Evolutionary conservation across 2,329 filamentous ascomycete species (phyloP), one percentile per base, ranked within the genome.

Genomic region (Chrysosporium keratinophilum): DNA sequence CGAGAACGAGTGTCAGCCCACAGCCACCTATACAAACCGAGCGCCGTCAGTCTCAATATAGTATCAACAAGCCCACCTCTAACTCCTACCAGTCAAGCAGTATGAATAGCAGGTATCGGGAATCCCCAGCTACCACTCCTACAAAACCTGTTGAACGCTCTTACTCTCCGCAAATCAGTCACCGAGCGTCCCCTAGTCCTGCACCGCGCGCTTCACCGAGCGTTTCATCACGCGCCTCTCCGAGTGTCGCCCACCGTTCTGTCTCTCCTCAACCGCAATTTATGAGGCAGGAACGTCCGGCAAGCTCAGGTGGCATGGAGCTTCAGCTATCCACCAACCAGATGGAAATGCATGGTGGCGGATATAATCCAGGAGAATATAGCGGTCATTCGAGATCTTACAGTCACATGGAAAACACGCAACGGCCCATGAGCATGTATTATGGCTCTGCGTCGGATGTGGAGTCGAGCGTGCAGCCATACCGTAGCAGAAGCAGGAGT

Each of bases 401-500:
- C 77, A 54, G 49, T 28, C 49, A 49, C n/a, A 33, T 39, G 23
- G 9, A 78, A 80, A 75, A 77, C 75, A n/a, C 68, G 78, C 79
- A 82, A 61, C 70, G 70, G 23, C 71, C 72, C 4, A 67, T 68
- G 55, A 72, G 75, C n/a, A 75, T 69, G 47, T 76, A 77, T 59
- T 79, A 79, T 56, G 75, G 74, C n/a, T 46, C 53, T 11, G 45
- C 54, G 17, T 51, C 44, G 1, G 57, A 58, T 10, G 70, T 74
- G 42, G 52, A 57, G 35, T 63, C 67, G 52, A 61, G 70, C 71
- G 79, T 57, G 19, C 76, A 78, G 59, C 74, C 84, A 62, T 68
- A 73, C 45, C 68, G 76, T 41, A 76, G 74, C n/a, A 69, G 80
- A 59, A 95, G 89, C 69, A 88, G 91, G 76, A 95, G 89, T 63